These are phyloP conservation scores for Hypomyces rosellus DNA, from an alignment of 2,329 filamentous ascomycete genomes.

Conservation along the genomic window DNA sequence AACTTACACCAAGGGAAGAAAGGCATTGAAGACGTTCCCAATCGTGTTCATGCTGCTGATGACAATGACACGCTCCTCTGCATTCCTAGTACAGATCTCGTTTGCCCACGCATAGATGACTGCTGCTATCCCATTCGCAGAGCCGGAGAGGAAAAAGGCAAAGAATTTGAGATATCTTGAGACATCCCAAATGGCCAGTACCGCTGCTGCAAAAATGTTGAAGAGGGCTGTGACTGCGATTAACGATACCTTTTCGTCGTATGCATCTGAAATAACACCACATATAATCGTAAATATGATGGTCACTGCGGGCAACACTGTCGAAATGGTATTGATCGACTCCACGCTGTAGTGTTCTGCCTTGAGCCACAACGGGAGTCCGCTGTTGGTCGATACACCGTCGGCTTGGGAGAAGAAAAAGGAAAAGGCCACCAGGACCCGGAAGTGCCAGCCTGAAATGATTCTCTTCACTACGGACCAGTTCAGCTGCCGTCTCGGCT, in stretches of 20 bases:
- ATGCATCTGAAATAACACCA: slow-evolving; percentile 49
- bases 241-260: slow-evolving; percentile 35
- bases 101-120: slow-evolving; percentile 41
- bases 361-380: slow-evolving; percentile 28
- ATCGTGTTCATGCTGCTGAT: slow-evolving; percentile 42
- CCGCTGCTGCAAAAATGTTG: slow-evolving; percentile 19
- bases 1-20: slow-evolving; percentile 30
- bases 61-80: slow-evolving; percentile 42
- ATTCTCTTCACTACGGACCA: slow-evolving; percentile 19
- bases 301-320: slow-evolving; percentile 29
- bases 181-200: slow-evolving; percentile 29
- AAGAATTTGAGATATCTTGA: slow-evolving; percentile 30
- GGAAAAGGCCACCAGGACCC: slow-evolving; percentile 21
- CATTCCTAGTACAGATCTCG: slow-evolving; percentile 37
- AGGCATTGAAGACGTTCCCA: slow-evolving; percentile 37
- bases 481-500: slow-evolving; percentile 23
- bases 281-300: slow-evolving; percentile 46
- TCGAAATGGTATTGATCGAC: slow-evolving; percentile 47
- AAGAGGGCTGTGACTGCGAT: slow-evolving; percentile 17
- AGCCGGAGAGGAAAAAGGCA: slow-evolving; percentile 28
- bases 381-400: slow-evolving; percentile 28
- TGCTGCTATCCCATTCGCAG: slow-evolving; percentile 21
- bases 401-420: slow-evolving; percentile 27
- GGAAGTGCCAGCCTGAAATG: slow-evolving; percentile 24
- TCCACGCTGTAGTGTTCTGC: slow-evolving; percentile 25